Percentiles rank a stretch among this genome's conserved stretches.
phyloP scores from a whole-genome alignment of 1,284 basidiomycete genomes.

The Papiliotrema flavescens region DNA sequence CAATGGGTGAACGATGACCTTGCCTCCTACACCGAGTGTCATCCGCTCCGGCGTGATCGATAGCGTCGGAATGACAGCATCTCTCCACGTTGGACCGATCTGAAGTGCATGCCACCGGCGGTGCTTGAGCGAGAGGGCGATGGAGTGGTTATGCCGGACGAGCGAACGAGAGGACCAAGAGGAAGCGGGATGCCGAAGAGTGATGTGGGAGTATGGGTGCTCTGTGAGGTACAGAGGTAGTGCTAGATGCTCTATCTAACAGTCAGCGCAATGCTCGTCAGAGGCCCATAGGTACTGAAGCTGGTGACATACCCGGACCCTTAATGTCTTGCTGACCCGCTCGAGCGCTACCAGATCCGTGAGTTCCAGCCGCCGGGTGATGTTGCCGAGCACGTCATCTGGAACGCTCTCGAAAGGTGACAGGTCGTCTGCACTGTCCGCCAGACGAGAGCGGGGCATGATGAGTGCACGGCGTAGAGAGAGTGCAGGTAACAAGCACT shows the following conservation, averaged over 20 bases:
- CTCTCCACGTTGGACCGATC: slow-evolving; percentile 35
- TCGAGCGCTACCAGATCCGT: slow-evolving; percentile 19
- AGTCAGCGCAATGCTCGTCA: slow-evolving; percentile 2
- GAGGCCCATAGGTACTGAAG: neutral
- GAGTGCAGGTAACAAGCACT: too few species aligned
- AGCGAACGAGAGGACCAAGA: slow-evolving; percentile 20
- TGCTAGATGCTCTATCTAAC: slow-evolving; percentile 28
- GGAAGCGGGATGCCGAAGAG: slow-evolving; percentile 15
- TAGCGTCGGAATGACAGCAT: slow-evolving; percentile 35
- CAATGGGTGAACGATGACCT: slow-evolving; percentile 32
- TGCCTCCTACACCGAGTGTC: slow-evolving; percentile 31
- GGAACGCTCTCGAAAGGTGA: slow-evolving; percentile 29
- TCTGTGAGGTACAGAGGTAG: slow-evolving; percentile 30
- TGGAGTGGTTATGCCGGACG: slow-evolving; percentile 23
- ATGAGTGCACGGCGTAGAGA: too few species aligned
- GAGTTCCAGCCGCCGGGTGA: slow-evolving; percentile 24
- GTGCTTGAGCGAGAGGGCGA: slow-evolving; percentile 11
- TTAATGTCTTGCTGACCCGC: slow-evolving; percentile 8
- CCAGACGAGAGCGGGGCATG: too few species aligned
- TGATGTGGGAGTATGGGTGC: slow-evolving; percentile 24
- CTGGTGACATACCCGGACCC: slow-evolving; percentile 23
- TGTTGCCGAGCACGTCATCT: slow-evolving; percentile 34
- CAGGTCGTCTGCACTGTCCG: neutral
- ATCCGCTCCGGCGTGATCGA: slow-evolving; percentile 20
- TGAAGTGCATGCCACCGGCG: slow-evolving; percentile 37